Conservation (phyloP, 2,329 filamentous ascomycete species). For the Fusarium nurragi region DNA sequence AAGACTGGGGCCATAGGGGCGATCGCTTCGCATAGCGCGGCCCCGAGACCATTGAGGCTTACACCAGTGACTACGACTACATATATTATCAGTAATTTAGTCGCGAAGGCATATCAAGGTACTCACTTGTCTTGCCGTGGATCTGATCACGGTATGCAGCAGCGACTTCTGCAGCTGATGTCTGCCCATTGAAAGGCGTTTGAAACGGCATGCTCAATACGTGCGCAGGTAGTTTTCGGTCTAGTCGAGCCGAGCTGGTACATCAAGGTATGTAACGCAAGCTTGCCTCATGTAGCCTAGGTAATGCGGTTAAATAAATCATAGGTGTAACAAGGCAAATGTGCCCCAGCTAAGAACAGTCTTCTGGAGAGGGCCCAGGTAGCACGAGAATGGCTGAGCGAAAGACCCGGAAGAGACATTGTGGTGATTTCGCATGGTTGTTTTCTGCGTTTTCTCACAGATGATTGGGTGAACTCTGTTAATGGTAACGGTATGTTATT, state of each 20-base stretch:
- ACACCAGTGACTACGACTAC: background rate
- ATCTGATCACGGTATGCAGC: background rate
- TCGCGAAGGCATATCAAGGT: background rate
- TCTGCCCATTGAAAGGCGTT: no score
- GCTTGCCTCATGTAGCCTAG: no score
- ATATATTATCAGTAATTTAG: background rate
- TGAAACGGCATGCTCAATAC: no score
- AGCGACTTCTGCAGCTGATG: no score
- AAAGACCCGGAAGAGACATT: background rate
- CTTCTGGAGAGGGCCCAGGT: background rate
- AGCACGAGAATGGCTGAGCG: background rate
- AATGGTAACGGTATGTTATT: background rate
- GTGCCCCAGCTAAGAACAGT: accelerated
- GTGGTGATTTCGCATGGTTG: background rate
- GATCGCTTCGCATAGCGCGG: background rate
- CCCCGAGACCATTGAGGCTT: background rate
- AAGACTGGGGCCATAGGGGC: background rate
- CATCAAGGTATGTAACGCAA: no score
- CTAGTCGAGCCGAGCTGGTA: no score
- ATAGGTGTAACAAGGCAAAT: background rate
- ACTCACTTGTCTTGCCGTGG: background rate
- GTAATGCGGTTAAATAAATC: no score
- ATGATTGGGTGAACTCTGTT: background rate
- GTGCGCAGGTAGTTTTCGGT: no score
- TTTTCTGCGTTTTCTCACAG: constrained; percentile 1